A percentile compares a stretch with the other conserved stretches of the same genome.
These are phyloP conservation scores for Coprinopsis strossmayeri DNA, from an alignment of 768 basidiomycete species.

Conservation along the genomic window DNA sequence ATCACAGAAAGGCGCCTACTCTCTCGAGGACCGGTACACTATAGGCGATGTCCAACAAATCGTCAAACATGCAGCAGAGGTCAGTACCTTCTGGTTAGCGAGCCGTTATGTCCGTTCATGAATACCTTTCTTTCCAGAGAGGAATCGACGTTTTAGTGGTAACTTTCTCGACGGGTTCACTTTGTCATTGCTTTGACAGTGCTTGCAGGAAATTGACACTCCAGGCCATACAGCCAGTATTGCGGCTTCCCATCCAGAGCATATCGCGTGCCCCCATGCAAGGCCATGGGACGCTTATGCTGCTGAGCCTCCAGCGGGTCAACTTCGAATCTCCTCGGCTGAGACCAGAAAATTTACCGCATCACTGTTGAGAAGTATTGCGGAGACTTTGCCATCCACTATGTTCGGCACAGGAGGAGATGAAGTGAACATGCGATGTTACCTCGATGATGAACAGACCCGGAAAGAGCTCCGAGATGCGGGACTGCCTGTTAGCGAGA, in stretches of 20 bases:
- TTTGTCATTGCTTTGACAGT: not conserved
- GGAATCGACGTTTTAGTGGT: constrained; percentile 70
- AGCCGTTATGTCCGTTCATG: no score
- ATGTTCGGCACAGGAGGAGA: constrained; percentile 81
- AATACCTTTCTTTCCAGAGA: constrained; percentile 28
- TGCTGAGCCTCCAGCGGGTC: constrained; percentile 75
- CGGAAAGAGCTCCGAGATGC: constrained; percentile 40
- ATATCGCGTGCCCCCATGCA: constrained; percentile 57
- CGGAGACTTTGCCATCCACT: constrained; percentile 44
- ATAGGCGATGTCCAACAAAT: constrained; percentile 49
- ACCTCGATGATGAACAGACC: constrained; percentile 53
- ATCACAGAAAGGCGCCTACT: constrained; percentile 63
- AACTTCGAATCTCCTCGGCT: constrained; percentile 64
- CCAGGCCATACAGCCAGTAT: constrained; percentile 78
- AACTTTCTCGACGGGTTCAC: constrained; percentile 24
- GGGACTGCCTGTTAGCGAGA: constrained; percentile 23
- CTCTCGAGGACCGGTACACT: constrained; percentile 43
- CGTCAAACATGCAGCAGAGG: constrained; percentile 57
- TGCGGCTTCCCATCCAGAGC: constrained; percentile 59
- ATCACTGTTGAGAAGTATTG: constrained; percentile 45
- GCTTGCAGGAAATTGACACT: constrained; percentile 64
- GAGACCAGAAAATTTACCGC: constrained; percentile 56
- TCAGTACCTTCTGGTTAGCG: no score
- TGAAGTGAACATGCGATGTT: constrained; percentile 67
- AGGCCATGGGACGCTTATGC: constrained; percentile 58